Base-by-base conservation (phyloP, 768 basidiomycete species). In the Tulasnella sp. region DNA sequence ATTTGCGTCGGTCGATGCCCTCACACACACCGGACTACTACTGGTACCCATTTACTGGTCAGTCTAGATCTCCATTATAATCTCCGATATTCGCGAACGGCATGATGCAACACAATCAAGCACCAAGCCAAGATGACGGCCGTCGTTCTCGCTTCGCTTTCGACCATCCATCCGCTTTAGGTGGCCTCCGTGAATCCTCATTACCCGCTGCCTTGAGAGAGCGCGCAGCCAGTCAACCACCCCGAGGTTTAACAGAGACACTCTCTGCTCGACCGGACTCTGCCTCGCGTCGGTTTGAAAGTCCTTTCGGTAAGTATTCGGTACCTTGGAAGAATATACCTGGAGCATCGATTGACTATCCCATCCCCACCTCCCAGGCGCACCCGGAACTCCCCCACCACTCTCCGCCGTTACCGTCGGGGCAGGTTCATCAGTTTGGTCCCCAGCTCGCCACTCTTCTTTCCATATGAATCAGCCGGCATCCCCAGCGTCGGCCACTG, bases 201-300 rank as follows among this genome's bases (percentile, higher is more conserved):
- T 36, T 77, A 46, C 76, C 76, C 36, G 76, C 76, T 42, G 48
- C 76, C 31, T 44, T 77, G 40, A 40, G 75, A 34, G 75, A 75
- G n/a, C 76, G 80, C 24, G 80, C 80, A 27, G 79, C 80, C 44
- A 80, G 80, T 72, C 80, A 80, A 73, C 80, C 80, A 31, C 80
- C 80, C 24, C 42, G 75, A 79, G 27, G 71, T 21, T 42, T 44
- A n/a, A 62, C 52, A 40, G 79, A 75, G 31, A 34, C 74, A 10
- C 74, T 62, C 31, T 56, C 79, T 42, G 42, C 78, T 38, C 46
- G 58, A 31, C 31, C 46, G 19, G 72, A 79, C n/a, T 39, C 62
- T 4, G 46, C 74, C 27, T 46, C 44, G 10, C 79, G 79, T 27
- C 27, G 79, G 19, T 76, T 76, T 31, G 79, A 80, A 48, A 80